Base-by-base conservation (phyloP, 169 alveolate species). In the Eimeria zaria region DNA sequence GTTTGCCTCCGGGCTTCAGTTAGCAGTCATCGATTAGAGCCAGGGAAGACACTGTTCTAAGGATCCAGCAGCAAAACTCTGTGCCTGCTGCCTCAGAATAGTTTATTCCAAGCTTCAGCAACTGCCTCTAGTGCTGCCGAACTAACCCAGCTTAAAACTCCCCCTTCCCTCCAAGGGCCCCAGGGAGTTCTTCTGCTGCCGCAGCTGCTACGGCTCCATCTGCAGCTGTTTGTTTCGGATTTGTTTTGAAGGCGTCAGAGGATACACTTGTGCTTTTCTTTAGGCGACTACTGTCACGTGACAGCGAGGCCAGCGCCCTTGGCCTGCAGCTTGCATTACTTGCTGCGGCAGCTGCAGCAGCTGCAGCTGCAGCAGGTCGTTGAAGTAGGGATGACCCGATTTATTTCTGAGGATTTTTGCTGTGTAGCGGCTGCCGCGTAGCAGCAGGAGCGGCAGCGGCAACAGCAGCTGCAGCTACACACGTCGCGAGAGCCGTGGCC, bases 371-470 rank as follows among this genome's bases (percentile, higher is more conserved):
- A 48, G 67, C 16, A 20, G 4, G 33, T 24, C 12, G 24, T 48
- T 8, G 46, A 27, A 8, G 20, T 27, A 12, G 64, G 64, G 44
- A 46, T 78, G 88, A 48, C 64, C 20, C 36, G 27, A 22, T n/a
- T 12, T 8, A 44, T 14, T 5, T 78, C 18, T 60, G n/a, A 46
- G 88, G 46, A 7, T 11, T n/a, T 27, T 30, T 46, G 88, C 64
- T 27, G 36, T 48, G 69, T 78, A 78, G 88, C 88, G 30, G 88
- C 88, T n/a, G 88, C 67, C 24, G 67, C 67, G 27, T 27, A 30
- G 67, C 67, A 44, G 67, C 64, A 78, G 88, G 69, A 46, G 88
- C 30, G 1, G 33, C 67, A 33, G 55, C 83, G 9, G 83, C 64
- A 6, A 9, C 48, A 4, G 84, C 84, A 9, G 51, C 55, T 1